Conservation (phyloP, 2,329 filamentous ascomycete genomes). For the Dryadomyces quercivorus region DNA sequence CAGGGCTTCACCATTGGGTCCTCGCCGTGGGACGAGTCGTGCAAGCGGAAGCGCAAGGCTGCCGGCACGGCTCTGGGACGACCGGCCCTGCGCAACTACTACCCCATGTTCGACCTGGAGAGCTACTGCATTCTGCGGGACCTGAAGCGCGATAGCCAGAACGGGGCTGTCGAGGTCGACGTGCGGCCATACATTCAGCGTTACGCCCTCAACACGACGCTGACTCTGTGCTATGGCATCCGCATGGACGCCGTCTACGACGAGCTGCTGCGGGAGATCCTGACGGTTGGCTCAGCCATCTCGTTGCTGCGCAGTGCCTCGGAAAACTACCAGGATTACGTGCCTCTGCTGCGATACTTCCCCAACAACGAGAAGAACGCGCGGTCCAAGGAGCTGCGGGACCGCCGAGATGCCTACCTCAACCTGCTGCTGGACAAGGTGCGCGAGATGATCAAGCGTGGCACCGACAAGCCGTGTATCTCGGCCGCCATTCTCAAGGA, state of each 20-base stretch:
- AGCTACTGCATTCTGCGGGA: slow-evolving; percentile 61
- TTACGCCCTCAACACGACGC: slow-evolving; percentile 63
- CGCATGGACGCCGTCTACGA: slow-evolving; percentile 41
- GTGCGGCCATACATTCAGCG: slow-evolving; percentile 63
- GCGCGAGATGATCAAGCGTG: slow-evolving; percentile 16
- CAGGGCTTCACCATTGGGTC: slow-evolving; percentile 77
- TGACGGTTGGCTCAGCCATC: slow-evolving; percentile 61
- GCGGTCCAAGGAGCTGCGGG: slow-evolving; percentile 40
- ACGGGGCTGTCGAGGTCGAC: slow-evolving; percentile 41
- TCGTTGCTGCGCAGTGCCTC: slow-evolving; percentile 58
- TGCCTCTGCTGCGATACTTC: slow-evolving; percentile 45
- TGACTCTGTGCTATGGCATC: slow-evolving; percentile 70
- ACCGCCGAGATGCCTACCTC: slow-evolving; percentile 33
- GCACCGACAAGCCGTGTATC: slow-evolving; percentile 17
- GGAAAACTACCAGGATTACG: slow-evolving; percentile 61
- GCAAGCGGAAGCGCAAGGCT: slow-evolving; percentile 64
- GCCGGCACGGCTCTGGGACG: slow-evolving; percentile 69
- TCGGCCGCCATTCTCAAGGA: slow-evolving; percentile 17
- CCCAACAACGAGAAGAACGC: slow-evolving; percentile 36
- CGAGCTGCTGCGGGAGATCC: slow-evolving; percentile 61
- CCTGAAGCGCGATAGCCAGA: slow-evolving; percentile 47
- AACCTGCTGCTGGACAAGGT: slow-evolving; percentile 51
- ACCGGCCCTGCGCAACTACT: slow-evolving; percentile 57
- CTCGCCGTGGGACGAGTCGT: slow-evolving; percentile 73
- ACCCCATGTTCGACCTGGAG: slow-evolving; percentile 73